phyloP scores from a whole-genome alignment of 805 yeast species.

The Wickerhamomyces queroliae region DNA sequence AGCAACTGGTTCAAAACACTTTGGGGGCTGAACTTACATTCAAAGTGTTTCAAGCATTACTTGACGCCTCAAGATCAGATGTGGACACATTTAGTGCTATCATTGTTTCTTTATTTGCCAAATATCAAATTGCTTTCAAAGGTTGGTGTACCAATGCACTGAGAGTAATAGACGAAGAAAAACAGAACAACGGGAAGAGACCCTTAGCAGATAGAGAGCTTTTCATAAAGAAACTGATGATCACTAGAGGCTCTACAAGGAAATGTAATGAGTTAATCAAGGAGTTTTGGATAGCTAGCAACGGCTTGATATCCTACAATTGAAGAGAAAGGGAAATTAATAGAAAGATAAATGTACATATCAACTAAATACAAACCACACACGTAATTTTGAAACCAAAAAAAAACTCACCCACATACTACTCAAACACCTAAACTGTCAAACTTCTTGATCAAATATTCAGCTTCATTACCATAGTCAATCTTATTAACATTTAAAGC shows the following conservation, averaged over 20 bases:
- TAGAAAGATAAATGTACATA: background rate
- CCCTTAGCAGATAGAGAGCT: conserved; percentile 29
- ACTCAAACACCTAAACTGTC: conserved; percentile 12
- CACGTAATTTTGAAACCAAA: background rate
- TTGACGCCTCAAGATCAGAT: conserved; percentile 52
- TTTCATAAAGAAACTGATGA: conserved; percentile 47
- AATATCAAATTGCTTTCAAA: conserved; percentile 42
- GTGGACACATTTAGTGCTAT: conserved; percentile 52
- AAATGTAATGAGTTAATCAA: conserved; percentile 52
- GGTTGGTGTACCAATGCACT: conserved; percentile 38
- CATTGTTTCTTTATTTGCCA: conserved; percentile 42
- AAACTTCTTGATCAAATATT: conserved; percentile 39
- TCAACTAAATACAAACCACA: too few species aligned
- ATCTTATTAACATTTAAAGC: conserved; percentile 48
- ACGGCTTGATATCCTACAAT: conserved; percentile 36
- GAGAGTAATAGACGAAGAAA: conserved; percentile 22
- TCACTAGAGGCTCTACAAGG: conserved; percentile 58
- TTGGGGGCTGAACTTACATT: conserved; percentile 26
- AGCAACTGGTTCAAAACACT: conserved; percentile 24
- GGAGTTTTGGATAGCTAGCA: conserved; percentile 59
- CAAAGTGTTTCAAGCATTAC: conserved; percentile 35
- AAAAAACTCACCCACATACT: background rate
- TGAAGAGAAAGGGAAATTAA: background rate
- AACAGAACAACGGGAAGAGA: conserved; percentile 19
- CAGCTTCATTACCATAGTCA: conserved; percentile 56